Evolutionary conservation across 1,139 yeast genomes (phyloP).

Genomic region (Meyerozyma carpophila): DNA sequence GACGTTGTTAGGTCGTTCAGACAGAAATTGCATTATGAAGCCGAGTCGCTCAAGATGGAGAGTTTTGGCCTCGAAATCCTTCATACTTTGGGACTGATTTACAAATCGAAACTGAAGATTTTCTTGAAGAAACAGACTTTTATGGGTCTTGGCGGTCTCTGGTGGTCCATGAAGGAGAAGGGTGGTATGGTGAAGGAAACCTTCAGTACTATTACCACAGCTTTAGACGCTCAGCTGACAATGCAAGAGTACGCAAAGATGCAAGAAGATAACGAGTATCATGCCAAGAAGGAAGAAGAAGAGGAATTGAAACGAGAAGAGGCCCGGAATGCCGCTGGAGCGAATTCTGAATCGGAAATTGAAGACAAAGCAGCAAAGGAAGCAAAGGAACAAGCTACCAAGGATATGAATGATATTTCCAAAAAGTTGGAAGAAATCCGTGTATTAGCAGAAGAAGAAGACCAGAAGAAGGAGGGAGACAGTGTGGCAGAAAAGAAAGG

Average conservation of each 20-base stretch:
- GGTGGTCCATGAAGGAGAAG: conserved; percentile 79
- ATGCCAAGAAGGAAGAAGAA: conserved; percentile 36
- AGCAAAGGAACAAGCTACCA: conserved; percentile 38
- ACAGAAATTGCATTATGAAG: conserved; percentile 72
- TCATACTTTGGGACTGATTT: conserved; percentile 79
- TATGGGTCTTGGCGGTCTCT: conserved; percentile 79
- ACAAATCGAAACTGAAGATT: conserved; percentile 61
- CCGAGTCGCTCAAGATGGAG: conserved; percentile 86
- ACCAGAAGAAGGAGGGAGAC: conserved; percentile 2
- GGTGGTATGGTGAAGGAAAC: conserved; percentile 84
- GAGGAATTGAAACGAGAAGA: conserved; percentile 20
- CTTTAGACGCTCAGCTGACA: conserved; percentile 85
- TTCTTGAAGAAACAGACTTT: conserved; percentile 56
- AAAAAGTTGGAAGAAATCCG: conserved; percentile 2
- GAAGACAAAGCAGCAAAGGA: conserved; percentile 10
- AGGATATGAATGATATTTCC: conserved; percentile 19
- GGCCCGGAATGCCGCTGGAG: conserved; percentile 13
- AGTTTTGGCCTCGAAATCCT: conserved; percentile 89
- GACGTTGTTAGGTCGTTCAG: conserved; percentile 67
- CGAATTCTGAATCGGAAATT: conserved; percentile 3
- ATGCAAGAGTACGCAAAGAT: conserved; percentile 75
- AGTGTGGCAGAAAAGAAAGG: conserved; percentile 4
- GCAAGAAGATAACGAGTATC: conserved; percentile 56
- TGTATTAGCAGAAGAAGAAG: conserved; percentile 2
- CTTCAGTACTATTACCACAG: conserved; percentile 76